These are phyloP conservation scores for Ceratocystis papillata DNA, from an alignment of 2,329 filamentous ascomycete genomes.

Conservation along the genomic window DNA sequence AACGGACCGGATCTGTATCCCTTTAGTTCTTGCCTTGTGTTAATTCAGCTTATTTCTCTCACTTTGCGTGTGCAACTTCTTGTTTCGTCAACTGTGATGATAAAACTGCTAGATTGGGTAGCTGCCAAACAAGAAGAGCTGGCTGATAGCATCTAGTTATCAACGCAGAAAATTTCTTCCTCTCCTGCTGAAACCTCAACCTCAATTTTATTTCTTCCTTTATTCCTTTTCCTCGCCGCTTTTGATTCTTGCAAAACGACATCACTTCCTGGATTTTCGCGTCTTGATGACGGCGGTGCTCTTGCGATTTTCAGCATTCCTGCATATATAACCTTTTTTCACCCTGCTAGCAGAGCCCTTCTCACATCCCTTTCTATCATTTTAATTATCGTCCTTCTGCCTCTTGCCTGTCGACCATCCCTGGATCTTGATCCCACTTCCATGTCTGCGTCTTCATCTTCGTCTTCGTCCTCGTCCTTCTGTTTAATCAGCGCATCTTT, in stretches of 20 bases:
- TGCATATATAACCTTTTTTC: neutral
- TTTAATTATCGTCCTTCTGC: neutral
- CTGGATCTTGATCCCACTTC: neutral
- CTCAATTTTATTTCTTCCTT: neutral
- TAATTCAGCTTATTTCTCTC: neutral
- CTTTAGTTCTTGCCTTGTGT: neutral
- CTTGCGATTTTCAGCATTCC: neutral
- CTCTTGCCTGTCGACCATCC: neutral
- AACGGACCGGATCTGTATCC: neutral
- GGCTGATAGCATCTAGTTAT: neutral
- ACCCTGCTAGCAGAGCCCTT: neutral
- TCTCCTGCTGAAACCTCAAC: neutral
- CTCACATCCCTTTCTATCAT: neutral
- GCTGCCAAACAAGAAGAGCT: slow-evolving; percentile 3
- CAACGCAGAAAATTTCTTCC: neutral
- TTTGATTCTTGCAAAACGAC: no score
- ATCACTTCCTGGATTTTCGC: neutral
- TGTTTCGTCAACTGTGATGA: neutral
- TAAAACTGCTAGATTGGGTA: neutral
- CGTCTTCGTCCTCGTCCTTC: neutral
- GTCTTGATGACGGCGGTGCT: neutral
- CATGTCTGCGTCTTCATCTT: neutral
- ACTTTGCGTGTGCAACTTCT: neutral
- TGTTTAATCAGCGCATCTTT: neutral
- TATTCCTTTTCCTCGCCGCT: neutral